A percentile compares a stretch with the other conserved stretches of the same genome.
These are phyloP conservation scores for Mariannaea sp. DNA, from an alignment of 2,329 filamentous ascomycete species.

Conservation along the genomic window DNA sequence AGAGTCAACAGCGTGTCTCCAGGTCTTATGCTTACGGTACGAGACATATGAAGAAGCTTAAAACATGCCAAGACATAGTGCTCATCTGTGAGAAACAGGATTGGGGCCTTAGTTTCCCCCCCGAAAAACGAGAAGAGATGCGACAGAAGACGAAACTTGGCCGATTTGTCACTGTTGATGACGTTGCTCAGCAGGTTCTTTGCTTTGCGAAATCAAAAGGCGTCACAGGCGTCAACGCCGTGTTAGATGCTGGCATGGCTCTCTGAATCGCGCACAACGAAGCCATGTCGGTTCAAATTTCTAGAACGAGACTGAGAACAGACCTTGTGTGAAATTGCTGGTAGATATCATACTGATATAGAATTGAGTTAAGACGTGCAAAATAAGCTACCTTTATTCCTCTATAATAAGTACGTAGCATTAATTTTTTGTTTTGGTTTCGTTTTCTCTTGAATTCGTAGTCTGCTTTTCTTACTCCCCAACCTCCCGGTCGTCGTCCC, in stretches of 20 bases:
- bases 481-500: conserved; percentile 59
- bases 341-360: conserved; percentile 7
- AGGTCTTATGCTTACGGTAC: conserved; percentile 55
- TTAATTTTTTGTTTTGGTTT: no score
- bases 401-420: no score
- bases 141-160: conserved; percentile 64
- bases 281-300: background rate
- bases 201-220: conserved; percentile 54
- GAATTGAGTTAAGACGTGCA: conserved; percentile 2
- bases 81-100: conserved; percentile 46
- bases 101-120: conserved; percentile 65
- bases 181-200: conserved; percentile 59
- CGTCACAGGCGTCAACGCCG: conserved; percentile 57
- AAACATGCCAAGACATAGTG: background rate
- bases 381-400: background rate
- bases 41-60: no score
- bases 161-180: conserved; percentile 57
- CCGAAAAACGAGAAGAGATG: conserved; percentile 59
- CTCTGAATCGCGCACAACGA: background rate
- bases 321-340: background rate
- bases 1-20: conserved; percentile 64
- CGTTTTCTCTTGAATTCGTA: no score
- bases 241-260: conserved; percentile 48
- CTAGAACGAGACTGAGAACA: no score
- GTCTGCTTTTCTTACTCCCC: conserved; percentile 52